Evolutionary conservation across 768 basidiomycete genomes (phyloP).

Genomic region (Boletus fagicola): DNA sequence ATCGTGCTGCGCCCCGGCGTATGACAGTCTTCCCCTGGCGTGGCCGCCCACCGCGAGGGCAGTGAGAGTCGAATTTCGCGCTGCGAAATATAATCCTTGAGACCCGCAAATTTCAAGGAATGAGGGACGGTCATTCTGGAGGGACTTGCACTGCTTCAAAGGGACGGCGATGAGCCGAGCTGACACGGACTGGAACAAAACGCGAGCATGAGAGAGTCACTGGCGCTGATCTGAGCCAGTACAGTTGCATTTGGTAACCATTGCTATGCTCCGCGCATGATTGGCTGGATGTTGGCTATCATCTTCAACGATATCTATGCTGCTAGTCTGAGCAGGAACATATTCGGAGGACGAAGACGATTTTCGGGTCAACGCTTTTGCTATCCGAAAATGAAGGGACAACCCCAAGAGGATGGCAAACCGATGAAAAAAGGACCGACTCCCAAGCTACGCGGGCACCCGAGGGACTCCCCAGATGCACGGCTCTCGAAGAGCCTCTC

Average conservation of each 20-base stretch:
- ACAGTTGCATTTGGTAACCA: conserved; percentile 5
- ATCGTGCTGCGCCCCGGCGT: conserved; percentile 21
- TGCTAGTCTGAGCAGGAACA: neutral
- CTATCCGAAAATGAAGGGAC: conserved; percentile 10
- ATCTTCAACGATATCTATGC: neutral
- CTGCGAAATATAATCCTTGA: conserved; percentile 52
- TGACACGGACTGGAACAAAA: conserved; percentile 8
- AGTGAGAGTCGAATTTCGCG: conserved; percentile 38
- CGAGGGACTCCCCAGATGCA: conserved; percentile 64
- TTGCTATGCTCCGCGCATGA: no score
- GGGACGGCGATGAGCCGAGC: neutral
- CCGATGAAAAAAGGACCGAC: conserved; percentile 17
- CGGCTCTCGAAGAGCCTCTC: conserved; percentile 83
- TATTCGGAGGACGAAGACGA: neutral
- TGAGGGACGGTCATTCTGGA: conserved; percentile 30
- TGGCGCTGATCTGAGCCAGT: neutral
- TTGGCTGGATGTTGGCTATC: conserved; percentile 6
- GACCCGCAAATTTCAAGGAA: conserved; percentile 32
- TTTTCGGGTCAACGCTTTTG: conserved; percentile 3
- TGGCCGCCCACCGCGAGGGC: conserved; percentile 16
- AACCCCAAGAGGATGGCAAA: conserved; percentile 7
- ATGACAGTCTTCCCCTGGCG: conserved; percentile 23
- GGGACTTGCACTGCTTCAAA: conserved; percentile 7
- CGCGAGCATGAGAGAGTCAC: conserved; percentile 12
- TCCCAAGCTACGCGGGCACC: conserved; percentile 56